These are phyloP conservation scores for Penicillium decumbens DNA, from an alignment of 2,329 filamentous ascomycete species.

Conservation along the genomic window DNA sequence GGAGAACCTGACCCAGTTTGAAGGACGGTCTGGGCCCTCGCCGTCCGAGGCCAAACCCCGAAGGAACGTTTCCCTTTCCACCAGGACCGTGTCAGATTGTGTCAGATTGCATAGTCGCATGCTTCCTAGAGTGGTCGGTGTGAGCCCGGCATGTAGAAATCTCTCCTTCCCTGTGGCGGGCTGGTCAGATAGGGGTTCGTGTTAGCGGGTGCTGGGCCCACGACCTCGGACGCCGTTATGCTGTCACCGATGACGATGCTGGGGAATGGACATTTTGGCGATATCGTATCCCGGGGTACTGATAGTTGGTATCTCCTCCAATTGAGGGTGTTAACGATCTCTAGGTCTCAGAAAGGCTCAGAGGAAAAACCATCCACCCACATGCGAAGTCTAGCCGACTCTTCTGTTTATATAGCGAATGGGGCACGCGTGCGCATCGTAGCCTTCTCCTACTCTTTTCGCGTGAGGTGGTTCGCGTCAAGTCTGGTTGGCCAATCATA, in stretches of 20 bases:
- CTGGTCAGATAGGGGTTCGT: neutral
- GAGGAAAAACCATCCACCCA: neutral
- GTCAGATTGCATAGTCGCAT: conserved; percentile 10
- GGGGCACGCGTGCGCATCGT: conserved; percentile 5
- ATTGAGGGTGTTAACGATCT: neutral
- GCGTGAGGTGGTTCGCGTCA: conserved; percentile 13
- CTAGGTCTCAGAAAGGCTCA: neutral
- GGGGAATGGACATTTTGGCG: neutral
- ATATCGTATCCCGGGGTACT: neutral
- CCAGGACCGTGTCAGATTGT: conserved; percentile 6
- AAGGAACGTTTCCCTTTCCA: neutral
- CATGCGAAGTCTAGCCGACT: conserved; percentile 1
- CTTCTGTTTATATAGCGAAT: conserved; percentile 18
- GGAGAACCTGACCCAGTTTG: conserved; percentile 3
- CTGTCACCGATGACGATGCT: conserved; percentile 24
- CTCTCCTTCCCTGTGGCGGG: neutral
- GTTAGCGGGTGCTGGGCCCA: neutral
- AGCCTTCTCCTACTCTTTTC: conserved; percentile 5
- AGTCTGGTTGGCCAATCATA: conserved; percentile 13
- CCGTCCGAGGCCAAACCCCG: conserved; percentile 10
- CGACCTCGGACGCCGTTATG: conserved; percentile 12
- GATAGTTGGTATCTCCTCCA: neutral
- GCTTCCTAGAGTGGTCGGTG: neutral
- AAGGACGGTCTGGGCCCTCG: conserved; percentile 20
- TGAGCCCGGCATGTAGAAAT: neutral